A percentile compares a stretch with the other conserved stretches of the same genome.
Conservation (phyloP, 179 eudicot species). For the Spergularia azorica region DNA sequence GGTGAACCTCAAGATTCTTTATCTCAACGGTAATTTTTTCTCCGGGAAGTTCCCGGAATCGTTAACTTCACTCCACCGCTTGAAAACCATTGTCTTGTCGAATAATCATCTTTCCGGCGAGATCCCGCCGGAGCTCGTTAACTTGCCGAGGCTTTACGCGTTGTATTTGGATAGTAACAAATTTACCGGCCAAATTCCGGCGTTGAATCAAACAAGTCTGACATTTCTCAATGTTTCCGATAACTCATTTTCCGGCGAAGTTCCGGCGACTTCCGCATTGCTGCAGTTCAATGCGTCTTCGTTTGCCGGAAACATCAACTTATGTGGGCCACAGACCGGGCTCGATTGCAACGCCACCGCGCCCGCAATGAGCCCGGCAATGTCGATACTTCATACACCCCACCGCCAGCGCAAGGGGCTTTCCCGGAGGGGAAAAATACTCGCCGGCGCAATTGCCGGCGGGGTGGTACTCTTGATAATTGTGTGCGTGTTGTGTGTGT, state of each 20-base stretch:
- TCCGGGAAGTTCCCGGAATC: constrained; percentile 37
- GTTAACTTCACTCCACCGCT: constrained; percentile 34
- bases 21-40: constrained; percentile 35
- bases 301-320: constrained; percentile 46
- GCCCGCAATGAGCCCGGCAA: constrained; percentile 30
- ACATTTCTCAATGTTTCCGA: constrained; percentile 62
- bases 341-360: constrained; percentile 5
- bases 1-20: constrained; percentile 38
- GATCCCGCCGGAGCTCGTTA: constrained; percentile 46
- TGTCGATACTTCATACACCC: background rate
- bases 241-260: constrained; percentile 57
- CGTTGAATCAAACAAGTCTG: constrained; percentile 58
- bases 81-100: constrained; percentile 39
- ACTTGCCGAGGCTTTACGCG: constrained; percentile 44
- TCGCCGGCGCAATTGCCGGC: constrained; percentile 16
- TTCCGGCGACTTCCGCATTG: constrained; percentile 61
- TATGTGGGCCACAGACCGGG: constrained; percentile 58
- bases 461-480: constrained; percentile 5
- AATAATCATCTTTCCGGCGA: constrained; percentile 32
- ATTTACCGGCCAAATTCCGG: constrained; percentile 57
- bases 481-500: background rate
- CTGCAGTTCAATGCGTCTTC: constrained; percentile 56
- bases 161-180: constrained; percentile 58
- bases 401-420: constrained; percentile 1
- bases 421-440: background rate